Evolutionary conservation across 257 asterid genomes (phyloP), one percentile per base, ranked within the genome.

Genomic region (Solanum medicagineum): DNA sequence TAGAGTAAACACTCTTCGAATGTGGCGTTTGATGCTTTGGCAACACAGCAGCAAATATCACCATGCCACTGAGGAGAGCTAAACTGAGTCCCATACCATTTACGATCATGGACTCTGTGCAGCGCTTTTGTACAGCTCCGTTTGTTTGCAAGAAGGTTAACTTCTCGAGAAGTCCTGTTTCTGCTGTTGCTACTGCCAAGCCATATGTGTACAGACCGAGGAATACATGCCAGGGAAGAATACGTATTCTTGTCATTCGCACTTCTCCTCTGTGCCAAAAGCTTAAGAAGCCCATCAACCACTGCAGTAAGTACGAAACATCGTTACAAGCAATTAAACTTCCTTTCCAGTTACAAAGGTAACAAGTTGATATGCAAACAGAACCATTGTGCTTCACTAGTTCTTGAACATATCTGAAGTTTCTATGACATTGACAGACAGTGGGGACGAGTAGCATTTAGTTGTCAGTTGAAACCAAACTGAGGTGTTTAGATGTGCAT

Each of bases 141-240:
- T 81, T 88, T 11, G 92, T 87, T 86, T 95, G 97, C 88, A 94
- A 87, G 90, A 95, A 90, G 5, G 97, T 94, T 54, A 94, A 57
- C 91, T 95, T 94, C 60, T 95, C 98, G 36, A 93, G 95, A 73
- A 95, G 97, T 59, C 98, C 97, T 8, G 97, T 95, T 85, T 94
- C 97, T 3, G 98, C 97, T 60, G 99, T 93, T 36, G 90, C 92
- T 83, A 94, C 92, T 4, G 97, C 97, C 86, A 95, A 87, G 24
- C 97, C 95, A 55, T 95, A 92, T 13, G 98, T 92, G 87, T 95
- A 95, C 10, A 95, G 86, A n/a, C 98, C 98, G 4, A 95, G 87
- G 74, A 95, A 94, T 80, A 92, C 91, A 60, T 94, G 99, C 99
- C 99, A 95, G 19, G 99, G 97, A 29, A 94, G 90, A 81, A 92